Evolutionary conservation across 2,329 filamentous ascomycete species (phyloP).

Genomic region (Diplodia intermedia): DNA sequence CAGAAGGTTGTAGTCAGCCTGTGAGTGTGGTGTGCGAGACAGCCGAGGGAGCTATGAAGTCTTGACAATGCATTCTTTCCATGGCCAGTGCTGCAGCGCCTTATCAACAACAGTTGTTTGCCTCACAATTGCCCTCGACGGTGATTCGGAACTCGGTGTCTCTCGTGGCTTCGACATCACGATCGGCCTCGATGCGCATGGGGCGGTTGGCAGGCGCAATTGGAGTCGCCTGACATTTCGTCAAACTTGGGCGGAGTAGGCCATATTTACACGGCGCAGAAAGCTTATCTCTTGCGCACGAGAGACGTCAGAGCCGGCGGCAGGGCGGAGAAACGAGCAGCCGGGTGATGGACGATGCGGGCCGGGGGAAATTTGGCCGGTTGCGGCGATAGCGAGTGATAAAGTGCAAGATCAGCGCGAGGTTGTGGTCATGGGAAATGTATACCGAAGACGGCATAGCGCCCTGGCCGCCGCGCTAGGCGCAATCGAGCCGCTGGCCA

Average conservation of each 20-base stretch:
- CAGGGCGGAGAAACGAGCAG: not conserved
- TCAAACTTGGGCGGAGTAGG: conserved; percentile 9
- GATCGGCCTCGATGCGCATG: too few species aligned
- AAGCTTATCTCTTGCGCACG: conserved; percentile 11
- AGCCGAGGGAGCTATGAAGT: too few species aligned
- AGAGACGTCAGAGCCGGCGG: not conserved
- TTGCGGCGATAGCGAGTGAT: conserved; percentile 29
- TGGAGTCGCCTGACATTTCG: conserved; percentile 17
- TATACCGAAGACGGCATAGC: conserved; percentile 30
- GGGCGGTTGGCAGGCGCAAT: too few species aligned
- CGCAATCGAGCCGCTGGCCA: conserved; percentile 23
- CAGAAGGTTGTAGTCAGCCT: conserved; percentile 48
- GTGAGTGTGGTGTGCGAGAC: not conserved
- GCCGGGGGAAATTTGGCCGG: conserved; percentile 29
- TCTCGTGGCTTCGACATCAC: too few species aligned
- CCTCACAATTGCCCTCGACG: too few species aligned
- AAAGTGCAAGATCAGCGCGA: conserved; percentile 19
- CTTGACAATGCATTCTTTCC: not conserved
- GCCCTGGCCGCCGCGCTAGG: not conserved
- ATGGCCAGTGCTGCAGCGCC: conserved; percentile 14
- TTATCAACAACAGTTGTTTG: not conserved
- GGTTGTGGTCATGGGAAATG: conserved; percentile 25
- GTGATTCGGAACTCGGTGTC: too few species aligned
- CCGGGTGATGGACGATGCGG: not conserved
- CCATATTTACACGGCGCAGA: conserved; percentile 22